phyloP scores from a whole-genome alignment of 2,329 filamentous ascomycete species.

The Orbilia ellipsospora region DNA sequence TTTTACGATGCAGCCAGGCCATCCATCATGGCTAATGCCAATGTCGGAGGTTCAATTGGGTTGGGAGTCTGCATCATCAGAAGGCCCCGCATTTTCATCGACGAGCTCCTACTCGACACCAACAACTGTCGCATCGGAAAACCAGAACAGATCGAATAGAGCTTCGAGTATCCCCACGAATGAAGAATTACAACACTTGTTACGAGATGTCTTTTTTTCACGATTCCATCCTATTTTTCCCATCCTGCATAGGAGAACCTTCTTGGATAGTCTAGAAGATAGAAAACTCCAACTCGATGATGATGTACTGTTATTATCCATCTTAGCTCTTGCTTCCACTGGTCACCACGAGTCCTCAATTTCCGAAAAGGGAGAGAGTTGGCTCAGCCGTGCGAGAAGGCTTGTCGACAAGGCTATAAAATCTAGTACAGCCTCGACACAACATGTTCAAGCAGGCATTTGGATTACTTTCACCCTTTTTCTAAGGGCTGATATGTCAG shows the following conservation, averaged over 20 bases:
- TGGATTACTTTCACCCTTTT: conserved; percentile 32
- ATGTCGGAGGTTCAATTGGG: conserved; percentile 5
- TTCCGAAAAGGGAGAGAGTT: conserved; percentile 3
- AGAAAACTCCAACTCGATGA: conserved; percentile 1
- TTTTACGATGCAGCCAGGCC: conserved; percentile 6
- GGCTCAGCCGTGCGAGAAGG: conserved; percentile 10
- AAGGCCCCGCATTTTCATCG: conserved; percentile 16
- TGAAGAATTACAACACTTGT: conserved; percentile 10
- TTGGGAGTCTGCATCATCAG: conserved; percentile 10
- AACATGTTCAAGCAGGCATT: conserved; percentile 30
- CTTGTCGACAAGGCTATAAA: conserved; percentile 26
- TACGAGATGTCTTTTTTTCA: conserved; percentile 18
- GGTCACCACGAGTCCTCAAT: conserved; percentile 15
- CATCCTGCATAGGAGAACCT: conserved; percentile 19
- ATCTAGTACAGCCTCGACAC: not conserved
- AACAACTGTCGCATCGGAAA: conserved; percentile 8
- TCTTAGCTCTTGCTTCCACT: conserved; percentile 12
- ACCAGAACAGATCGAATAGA: conserved; percentile 1
- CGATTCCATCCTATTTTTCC: conserved; percentile 28
- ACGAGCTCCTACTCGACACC: conserved; percentile 6
- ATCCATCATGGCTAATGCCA: conserved; percentile 19
- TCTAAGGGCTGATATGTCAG: conserved; percentile 29
- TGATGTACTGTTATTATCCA: conserved; percentile 15
- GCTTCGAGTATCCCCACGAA: not conserved
- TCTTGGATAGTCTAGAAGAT: conserved; percentile 16